phyloP scores from a whole-genome alignment of 2,329 filamentous ascomycete species.

The Parastagonospora avenae region DNA sequence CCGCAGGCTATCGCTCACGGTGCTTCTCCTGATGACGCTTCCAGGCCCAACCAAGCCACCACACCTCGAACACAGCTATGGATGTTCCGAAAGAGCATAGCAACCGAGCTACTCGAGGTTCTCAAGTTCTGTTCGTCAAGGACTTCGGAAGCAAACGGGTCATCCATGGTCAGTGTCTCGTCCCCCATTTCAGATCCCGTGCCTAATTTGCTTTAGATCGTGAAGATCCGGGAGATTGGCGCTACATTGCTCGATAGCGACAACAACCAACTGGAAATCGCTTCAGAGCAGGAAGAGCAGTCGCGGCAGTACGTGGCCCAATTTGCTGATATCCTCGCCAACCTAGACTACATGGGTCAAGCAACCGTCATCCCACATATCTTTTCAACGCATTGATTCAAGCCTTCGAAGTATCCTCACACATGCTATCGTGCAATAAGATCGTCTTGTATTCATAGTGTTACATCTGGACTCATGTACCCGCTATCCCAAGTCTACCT shows the following conservation, averaged over 20 bases:
- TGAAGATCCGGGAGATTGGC: constrained; percentile 22
- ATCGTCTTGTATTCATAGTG: no score
- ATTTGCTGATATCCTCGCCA: constrained; percentile 18
- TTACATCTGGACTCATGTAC: no score
- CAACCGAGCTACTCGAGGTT: constrained; percentile 17
- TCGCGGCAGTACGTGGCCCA: constrained; percentile 13
- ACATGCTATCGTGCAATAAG: no score
- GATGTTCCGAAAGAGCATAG: constrained; percentile 20
- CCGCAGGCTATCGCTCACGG: neutral
- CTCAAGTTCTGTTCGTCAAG: constrained; percentile 17
- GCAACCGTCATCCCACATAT: constrained; percentile 10
- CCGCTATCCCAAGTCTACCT: neutral
- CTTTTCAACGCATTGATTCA: constrained; percentile 2
- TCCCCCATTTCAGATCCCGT: neutral
- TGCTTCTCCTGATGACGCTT: constrained; percentile 8
- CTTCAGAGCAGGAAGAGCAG: constrained; percentile 14
- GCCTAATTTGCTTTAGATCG: constrained; percentile 9
- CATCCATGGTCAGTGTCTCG: constrained; percentile 12
- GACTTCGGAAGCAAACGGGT: constrained; percentile 18
- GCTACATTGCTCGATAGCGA: constrained; percentile 14
- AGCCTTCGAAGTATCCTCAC: no score
- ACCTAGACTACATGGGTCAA: constrained; percentile 19
- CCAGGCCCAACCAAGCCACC: constrained; percentile 3
- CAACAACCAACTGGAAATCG: constrained; percentile 6
- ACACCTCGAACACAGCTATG: constrained; percentile 17